phyloP scores from a whole-genome alignment of 805 yeast genomes.

The Zygotorulaspora chibaensis region DNA sequence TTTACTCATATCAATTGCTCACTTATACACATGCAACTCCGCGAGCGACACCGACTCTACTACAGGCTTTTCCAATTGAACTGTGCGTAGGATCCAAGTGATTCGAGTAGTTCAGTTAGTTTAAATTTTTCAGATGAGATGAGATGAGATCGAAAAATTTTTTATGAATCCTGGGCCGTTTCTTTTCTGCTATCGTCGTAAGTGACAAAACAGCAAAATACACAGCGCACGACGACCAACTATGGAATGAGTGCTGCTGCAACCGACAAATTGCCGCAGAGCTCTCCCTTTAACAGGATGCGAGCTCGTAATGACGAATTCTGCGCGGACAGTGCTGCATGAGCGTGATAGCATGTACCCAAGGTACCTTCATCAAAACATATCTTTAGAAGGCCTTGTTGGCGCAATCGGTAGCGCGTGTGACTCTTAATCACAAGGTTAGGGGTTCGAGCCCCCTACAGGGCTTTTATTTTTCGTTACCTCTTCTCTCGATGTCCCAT shows the following conservation, averaged over 20 bases:
- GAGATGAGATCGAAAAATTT: conserved; percentile 17
- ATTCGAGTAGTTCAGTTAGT: not conserved
- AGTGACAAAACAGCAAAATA: not conserved
- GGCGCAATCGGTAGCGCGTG: conserved; percentile 30
- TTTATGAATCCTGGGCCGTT: conserved; percentile 1
- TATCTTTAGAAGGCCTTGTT: conserved; percentile 16
- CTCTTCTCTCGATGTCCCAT: not conserved
- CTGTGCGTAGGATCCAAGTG: no score
- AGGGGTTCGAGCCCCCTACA: conserved; percentile 28
- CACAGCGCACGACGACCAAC: not conserved
- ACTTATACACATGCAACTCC: conserved; percentile 2
- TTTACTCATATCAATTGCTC: conserved; percentile 27
- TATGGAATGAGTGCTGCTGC: no score
- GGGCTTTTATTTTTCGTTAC: conserved; percentile 17
- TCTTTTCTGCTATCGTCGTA: not conserved
- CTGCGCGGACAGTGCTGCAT: no score
- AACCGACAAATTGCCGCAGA: no score
- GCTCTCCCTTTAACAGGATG: no score
- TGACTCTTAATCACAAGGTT: conserved; percentile 28
- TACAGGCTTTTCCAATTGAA: not conserved
- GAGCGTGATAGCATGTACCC: no score
- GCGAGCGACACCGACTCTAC: conserved; percentile 3
- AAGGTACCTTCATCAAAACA: not conserved
- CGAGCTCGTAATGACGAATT: no score
- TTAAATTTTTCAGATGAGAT: conserved; percentile 13